Evolutionary conservation across 495 filamentous ascomycete species (phyloP), one percentile per base, ranked within the genome.

Genomic region (Lophium mytilinum): DNA sequence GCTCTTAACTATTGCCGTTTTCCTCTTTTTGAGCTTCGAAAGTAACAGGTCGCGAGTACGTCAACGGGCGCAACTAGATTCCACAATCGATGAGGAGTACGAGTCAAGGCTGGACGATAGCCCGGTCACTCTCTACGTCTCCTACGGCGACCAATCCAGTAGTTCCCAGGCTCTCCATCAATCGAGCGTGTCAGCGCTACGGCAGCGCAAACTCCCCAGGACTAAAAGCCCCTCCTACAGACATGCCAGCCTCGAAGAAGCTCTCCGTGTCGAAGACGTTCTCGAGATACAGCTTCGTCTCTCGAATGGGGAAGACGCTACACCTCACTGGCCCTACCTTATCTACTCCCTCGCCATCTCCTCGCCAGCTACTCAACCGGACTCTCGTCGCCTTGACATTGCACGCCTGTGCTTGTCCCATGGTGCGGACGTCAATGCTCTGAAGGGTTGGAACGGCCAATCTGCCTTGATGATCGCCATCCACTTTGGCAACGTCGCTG

Each of bases 291-390:
- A 52, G 4, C 47, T 21, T 3, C 52, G 58, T 35, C 51, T 60
- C 37, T 21, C 45, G 15, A 60, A 60, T 40, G 58, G 52, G 40
- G 58, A 60, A 47, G 58, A 60, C 40, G 46, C 55, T 8, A 52
- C 50, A 21, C 24, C 50, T 12, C 52, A 50, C 43, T 55, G 58
- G 58, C 45, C 58, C 24, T 60, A 60, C 37, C 37, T 60, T 9
- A 60, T 60, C 52, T 55, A 52, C 37, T 24, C 33, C 9, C 58
- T 60, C 39, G 58, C 58, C n/a, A 60, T 60, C 9, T 50, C 58
- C 1, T 37, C 52, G 4, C n/a, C 30, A 35, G 15, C 41, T 6
- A 35, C 34, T 3, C 9, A 14, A 39, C 50, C 50, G 1, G 11
- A n/a, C 11, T 41, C 14, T 4, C n/a, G n/a, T n/a, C 41, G 43